Evolutionary conservation across 169 alveolate genomes (phyloP).

Genomic region (Theileria parva): DNA sequence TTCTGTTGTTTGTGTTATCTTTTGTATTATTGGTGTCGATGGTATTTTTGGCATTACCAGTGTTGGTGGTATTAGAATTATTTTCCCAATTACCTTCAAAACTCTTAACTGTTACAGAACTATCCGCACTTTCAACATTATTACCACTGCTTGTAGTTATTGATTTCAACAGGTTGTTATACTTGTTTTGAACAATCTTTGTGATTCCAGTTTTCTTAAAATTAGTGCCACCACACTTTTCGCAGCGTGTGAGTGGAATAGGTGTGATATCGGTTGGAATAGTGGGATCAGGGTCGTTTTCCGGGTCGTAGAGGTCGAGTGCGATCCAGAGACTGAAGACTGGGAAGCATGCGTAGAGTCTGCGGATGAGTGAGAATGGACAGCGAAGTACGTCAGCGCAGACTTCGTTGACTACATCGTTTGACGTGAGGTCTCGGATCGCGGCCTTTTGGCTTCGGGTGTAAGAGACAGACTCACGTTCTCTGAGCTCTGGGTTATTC

Average conservation of each 20-base stretch:
- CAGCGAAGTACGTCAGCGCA: slow-evolving; percentile 43
- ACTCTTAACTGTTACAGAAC: too few species aligned
- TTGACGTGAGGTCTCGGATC: slow-evolving; percentile 38
- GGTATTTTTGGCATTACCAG: background rate
- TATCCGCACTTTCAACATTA: too few species aligned
- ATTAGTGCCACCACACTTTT: slow-evolving; percentile 35
- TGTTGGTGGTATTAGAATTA: background rate
- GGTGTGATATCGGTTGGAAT: slow-evolving; percentile 19
- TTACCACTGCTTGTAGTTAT: background rate
- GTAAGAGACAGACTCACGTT: slow-evolving; percentile 31
- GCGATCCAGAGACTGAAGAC: slow-evolving; percentile 61
- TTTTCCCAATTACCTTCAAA: too few species aligned
- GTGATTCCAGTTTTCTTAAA: slow-evolving; percentile 29
- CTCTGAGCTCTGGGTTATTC: slow-evolving; percentile 13
- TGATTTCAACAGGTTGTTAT: background rate
- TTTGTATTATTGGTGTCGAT: background rate
- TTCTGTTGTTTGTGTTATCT: too few species aligned
- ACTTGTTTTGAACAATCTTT: slow-evolving; percentile 24
- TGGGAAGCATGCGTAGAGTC: slow-evolving; percentile 48
- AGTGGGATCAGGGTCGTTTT: slow-evolving; percentile 6
- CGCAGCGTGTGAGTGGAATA: slow-evolving; percentile 33
- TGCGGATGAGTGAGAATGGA: slow-evolving; percentile 33
- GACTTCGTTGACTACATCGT: slow-evolving; percentile 46
- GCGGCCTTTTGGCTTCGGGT: slow-evolving; percentile 70
- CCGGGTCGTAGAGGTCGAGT: slow-evolving; percentile 37